Evolutionary conservation across 192 early-diverging fungal genomes (phyloP), one percentile per base, ranked within the genome.

Genomic region (Linnemannia schmuckeri): DNA sequence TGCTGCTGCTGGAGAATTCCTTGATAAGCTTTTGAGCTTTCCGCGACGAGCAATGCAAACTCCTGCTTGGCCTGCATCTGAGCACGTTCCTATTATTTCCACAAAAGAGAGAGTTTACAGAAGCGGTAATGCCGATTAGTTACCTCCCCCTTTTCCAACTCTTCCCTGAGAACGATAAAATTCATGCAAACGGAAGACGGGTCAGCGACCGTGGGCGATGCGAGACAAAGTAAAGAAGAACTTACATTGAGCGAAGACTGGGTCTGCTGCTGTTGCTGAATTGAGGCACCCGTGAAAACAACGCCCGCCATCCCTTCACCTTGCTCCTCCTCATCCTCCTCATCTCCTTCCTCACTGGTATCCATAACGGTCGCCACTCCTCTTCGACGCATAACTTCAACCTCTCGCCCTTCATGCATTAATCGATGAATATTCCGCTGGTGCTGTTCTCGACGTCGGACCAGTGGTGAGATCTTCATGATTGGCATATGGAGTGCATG

Each of bases 401-500:
- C 82, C 41, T 78, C 61, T 69, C 82, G 72, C 4, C 77, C 82
- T 38, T 79, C 82, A 71, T 79, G 82, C 77, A 84, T 42, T 20
- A 84, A 37, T 37, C 82, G 75, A 61, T 84, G 54, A 12, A 84
- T 84, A 61, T 84, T 73, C 1, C 76, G 82, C 57, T 84, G 82
- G 15, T 84, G 82, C 20, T 76, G 71, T 33, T 84, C 82, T n/a
- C 49, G 70, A 40, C 77, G 40, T 66, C 82, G 79, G 12, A 84
- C 44, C 10, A 42, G 46, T 30, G 82, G 82, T 35, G 75, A 73
- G 30, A 84, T 71, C 77, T 84, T 84, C 82, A 84, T 84, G 3
- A 84, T 74, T 4, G 82, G 82, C 82, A 84, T 84, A 38, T 84
- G 82, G 0, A 84, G 63, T 38, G 82, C 82, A 57, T 84, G 82